These are phyloP conservation scores for Floccularia luteovirens DNA, from an alignment of 768 basidiomycete species.

Conservation along the genomic window DNA sequence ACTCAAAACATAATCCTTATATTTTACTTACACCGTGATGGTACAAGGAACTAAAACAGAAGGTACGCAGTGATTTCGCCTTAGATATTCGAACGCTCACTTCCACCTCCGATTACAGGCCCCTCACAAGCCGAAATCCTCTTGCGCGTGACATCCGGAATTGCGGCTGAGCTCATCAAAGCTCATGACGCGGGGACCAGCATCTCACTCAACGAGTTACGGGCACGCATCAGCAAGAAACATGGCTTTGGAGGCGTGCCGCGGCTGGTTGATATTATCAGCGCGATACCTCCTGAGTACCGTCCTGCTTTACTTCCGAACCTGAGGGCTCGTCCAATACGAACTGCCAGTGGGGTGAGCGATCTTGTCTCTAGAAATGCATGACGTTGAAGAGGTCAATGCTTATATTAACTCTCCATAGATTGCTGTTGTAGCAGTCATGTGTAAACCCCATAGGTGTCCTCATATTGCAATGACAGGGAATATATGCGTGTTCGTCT, in stretches of 20 bases:
- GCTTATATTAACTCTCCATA: conserved; percentile 17
- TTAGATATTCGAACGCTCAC: background rate
- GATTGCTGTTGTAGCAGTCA: conserved; percentile 99
- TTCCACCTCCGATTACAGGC: no score
- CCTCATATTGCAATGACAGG: conserved; percentile 99
- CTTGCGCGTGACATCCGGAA: conserved; percentile 87
- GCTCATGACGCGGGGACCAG: conserved; percentile 72
- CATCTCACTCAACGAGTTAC: conserved; percentile 83
- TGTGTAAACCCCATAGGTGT: conserved; percentile 99
- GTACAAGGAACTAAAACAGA: conserved; percentile 13
- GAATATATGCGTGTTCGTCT: conserved; percentile 92
- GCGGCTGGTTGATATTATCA: conserved; percentile 93
- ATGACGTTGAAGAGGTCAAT: background rate
- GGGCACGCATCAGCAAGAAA: conserved; percentile 86
- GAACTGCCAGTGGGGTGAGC: conserved; percentile 92
- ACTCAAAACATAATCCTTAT: no score
- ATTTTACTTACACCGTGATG: conserved; percentile 6
- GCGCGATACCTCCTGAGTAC: conserved; percentile 96
- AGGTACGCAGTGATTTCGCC: conserved; percentile 5
- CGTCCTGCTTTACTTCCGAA: conserved; percentile 87
- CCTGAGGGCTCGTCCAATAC: conserved; percentile 86
- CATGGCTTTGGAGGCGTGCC: conserved; percentile 83
- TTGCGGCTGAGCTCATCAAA: conserved; percentile 89
- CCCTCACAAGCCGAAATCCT: conserved; percentile 89
- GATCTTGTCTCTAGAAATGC: background rate